phyloP scores from a whole-genome alignment of 2,329 filamentous ascomycete species.

The Talaromyces sp. region DNA sequence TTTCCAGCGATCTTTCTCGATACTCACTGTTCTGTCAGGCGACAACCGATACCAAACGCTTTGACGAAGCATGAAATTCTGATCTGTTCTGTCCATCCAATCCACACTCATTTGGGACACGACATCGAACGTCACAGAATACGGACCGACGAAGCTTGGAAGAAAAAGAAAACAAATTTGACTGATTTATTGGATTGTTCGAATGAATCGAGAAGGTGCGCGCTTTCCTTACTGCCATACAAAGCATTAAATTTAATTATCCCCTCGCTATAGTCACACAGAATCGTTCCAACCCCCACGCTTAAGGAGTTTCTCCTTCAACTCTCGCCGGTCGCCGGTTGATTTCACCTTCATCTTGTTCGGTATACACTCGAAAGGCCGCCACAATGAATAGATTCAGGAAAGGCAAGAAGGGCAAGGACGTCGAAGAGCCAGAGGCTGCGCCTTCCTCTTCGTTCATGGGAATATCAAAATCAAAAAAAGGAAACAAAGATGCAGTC shows the following conservation, averaged over 20 bases:
- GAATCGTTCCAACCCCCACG: not conserved
- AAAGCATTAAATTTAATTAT: not conserved
- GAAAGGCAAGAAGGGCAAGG: slow-evolving; percentile 39
- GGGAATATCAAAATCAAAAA: slow-evolving; percentile 43
- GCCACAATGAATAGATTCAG: slow-evolving; percentile 40
- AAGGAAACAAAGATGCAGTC: slow-evolving; percentile 48
- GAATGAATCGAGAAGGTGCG: slow-evolving; percentile 2
- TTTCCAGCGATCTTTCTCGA: not conserved
- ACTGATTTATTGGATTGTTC: not conserved
- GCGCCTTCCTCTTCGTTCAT: slow-evolving; percentile 29
- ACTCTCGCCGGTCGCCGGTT: not conserved
- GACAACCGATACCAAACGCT: not conserved
- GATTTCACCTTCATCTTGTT: not conserved
- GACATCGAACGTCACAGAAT: slow-evolving; percentile 2
- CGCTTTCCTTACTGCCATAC: not conserved
- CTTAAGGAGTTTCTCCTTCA: not conserved
- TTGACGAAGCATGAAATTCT: not conserved
- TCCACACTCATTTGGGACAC: not conserved
- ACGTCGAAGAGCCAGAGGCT: slow-evolving; percentile 48
- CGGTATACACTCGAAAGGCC: not conserved
- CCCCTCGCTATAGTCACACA: not conserved
- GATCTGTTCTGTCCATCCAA: not conserved
- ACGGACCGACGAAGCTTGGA: not conserved
- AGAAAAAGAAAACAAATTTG: not conserved
- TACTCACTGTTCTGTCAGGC: not conserved